phyloP scores from a whole-genome alignment of 2,329 filamentous ascomycete species.

The Stachybotrys chartarum region DNA sequence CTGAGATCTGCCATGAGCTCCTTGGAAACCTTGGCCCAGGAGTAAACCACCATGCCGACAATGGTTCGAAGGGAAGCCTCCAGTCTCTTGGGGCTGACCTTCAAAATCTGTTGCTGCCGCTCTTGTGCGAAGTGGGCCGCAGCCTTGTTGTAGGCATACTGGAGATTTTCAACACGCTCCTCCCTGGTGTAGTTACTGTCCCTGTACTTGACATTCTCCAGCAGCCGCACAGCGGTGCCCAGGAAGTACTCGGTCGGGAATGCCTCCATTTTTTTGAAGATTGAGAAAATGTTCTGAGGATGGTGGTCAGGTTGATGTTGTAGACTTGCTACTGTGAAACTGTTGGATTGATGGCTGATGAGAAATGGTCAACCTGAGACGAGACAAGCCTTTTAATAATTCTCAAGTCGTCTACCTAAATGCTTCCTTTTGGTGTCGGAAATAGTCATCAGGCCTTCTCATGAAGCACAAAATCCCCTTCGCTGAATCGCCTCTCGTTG shows the following conservation, averaged over 20 bases:
- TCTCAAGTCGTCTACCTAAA: too few relatives aligned
- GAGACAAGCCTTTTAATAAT: too few relatives aligned
- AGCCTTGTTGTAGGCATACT: constrained; percentile 8
- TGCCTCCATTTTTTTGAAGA: neutral
- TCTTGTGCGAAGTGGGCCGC: constrained; percentile 11
- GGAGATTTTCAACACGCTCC: constrained; percentile 6
- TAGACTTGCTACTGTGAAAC: neutral
- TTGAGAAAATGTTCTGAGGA: neutral
- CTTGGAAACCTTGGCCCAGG: constrained; percentile 13
- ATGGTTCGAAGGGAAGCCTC: constrained; percentile 11
- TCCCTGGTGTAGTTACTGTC: constrained; percentile 10
- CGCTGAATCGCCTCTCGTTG: too few relatives aligned
- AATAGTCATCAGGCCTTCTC: too few relatives aligned
- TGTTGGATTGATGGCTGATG: neutral
- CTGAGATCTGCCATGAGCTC: constrained; percentile 12
- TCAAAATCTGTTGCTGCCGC: constrained; percentile 4
- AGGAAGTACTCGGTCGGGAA: constrained; percentile 5
- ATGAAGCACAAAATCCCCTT: too few relatives aligned
- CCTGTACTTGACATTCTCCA: constrained; percentile 9
- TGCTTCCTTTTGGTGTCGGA: too few relatives aligned
- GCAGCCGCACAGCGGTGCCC: constrained; percentile 7
- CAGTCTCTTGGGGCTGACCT: constrained; percentile 6
- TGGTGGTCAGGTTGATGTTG: too few relatives aligned
- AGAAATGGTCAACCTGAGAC: too few relatives aligned
- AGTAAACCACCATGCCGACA: constrained; percentile 19